A percentile compares a stretch with the other conserved stretches of the same genome.
Evolutionary conservation across 1,284 basidiomycete species (phyloP).

Genomic region (Heliocybe sulcata): DNA sequence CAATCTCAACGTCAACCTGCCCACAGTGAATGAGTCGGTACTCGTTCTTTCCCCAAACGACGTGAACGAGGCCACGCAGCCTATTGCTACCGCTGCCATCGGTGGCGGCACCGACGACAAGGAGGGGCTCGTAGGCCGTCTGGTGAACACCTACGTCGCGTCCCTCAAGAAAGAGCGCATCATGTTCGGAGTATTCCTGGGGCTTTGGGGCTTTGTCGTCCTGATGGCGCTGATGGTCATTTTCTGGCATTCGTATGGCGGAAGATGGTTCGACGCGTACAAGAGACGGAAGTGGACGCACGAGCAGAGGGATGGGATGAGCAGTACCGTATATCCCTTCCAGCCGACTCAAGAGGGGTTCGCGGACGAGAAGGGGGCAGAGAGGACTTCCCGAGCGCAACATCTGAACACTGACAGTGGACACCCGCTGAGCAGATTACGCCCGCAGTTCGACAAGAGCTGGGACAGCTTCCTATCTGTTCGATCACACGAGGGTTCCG

Average conservation of each 20-base stretch:
- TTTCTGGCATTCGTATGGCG: conserved; percentile 59
- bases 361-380: conserved; percentile 18
- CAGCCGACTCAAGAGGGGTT: conserved; percentile 13
- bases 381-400: conserved; percentile 16
- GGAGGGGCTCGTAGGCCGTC: conserved; percentile 61
- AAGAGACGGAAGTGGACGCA: conserved; percentile 41
- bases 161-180: conserved; percentile 74
- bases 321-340: conserved; percentile 36
- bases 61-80: conserved; percentile 70
- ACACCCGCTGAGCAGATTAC: conserved; percentile 21
- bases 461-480: conserved; percentile 42
- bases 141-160: conserved; percentile 68
- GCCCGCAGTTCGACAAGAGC: conserved; percentile 31
- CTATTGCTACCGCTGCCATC: conserved; percentile 76
- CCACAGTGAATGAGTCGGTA: conserved; percentile 63
- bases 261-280: conserved; percentile 35
- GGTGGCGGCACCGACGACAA: conserved; percentile 47
- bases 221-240: conserved; percentile 63
- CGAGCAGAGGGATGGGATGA: conserved; percentile 41
- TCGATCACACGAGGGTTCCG: conserved; percentile 13
- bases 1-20: conserved; percentile 77
- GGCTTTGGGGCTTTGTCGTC: conserved; percentile 72
- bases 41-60: conserved; percentile 68
- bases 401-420: conserved; percentile 9
- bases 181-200: conserved; percentile 80